phyloP scores from a whole-genome alignment of 345 rosid genomes.

The Bruguiera gymnorhiza region DNA sequence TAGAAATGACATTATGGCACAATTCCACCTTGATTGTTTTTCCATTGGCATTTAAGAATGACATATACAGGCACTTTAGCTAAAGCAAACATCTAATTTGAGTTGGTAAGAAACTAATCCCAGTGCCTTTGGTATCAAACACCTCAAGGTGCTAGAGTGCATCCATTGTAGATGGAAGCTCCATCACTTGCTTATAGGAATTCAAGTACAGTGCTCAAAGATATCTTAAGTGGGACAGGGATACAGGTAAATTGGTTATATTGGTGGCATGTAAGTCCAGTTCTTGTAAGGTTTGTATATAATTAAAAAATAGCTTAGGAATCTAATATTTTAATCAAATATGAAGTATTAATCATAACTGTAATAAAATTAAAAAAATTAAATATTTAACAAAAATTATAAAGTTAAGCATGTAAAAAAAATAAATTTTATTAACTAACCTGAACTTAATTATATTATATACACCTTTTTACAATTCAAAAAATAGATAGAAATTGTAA shows the following conservation, averaged over 20 bases:
- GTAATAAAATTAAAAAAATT: too few species aligned
- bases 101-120: constrained; percentile 7
- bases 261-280: constrained; percentile 24
- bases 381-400: too few species aligned
- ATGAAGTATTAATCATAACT: too few species aligned
- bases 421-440: too few species aligned
- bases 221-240: constrained; percentile 6
- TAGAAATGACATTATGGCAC: constrained; percentile 21
- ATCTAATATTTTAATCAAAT: neutral
- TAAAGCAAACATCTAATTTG: constrained; percentile 15
- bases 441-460: too few species aligned
- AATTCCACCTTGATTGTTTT: neutral
- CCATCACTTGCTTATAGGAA: constrained; percentile 16
- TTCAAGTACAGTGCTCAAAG: constrained; percentile 32
- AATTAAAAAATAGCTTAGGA: constrained; percentile 19
- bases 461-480: too few species aligned
- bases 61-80: constrained; percentile 24
- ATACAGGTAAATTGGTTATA: constrained; percentile 20
- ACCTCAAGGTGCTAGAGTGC: constrained; percentile 21
- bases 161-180: constrained; percentile 21
- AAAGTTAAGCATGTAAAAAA: too few species aligned
- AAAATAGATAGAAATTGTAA: too few species aligned
- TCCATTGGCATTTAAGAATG: constrained; percentile 8
- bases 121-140: constrained; percentile 27
- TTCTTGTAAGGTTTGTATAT: constrained; percentile 28